Percentiles rank a stretch among this genome's conserved stretches.
Evolutionary conservation across 345 rosid species (phyloP).

Genomic region (Salix suchowensis): DNA sequence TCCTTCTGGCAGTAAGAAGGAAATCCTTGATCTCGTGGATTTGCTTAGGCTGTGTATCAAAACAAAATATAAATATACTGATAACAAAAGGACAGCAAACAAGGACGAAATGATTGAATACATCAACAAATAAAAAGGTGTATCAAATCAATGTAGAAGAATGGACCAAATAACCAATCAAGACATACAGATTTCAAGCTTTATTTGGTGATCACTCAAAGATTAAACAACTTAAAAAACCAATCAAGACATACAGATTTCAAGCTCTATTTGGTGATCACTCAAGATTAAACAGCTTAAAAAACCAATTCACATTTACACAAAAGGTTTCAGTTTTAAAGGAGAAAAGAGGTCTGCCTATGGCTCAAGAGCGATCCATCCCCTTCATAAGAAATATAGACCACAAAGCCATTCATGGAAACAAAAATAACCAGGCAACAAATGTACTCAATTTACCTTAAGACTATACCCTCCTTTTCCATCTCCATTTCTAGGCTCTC

Average conservation of each 20-base stretch:
- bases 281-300: not conserved
- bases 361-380: not conserved
- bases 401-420: not conserved
- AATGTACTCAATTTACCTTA: not conserved
- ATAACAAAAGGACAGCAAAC: not conserved
- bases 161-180: not conserved
- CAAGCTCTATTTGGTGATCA: not conserved
- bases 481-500: not conserved
- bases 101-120: not conserved
- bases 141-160: not conserved
- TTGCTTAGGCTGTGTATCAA: constrained; percentile 67
- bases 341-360: not conserved
- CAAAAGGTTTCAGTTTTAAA: not conserved
- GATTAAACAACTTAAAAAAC: too few species aligned
- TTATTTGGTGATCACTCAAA: too few species aligned
- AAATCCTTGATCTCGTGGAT: constrained; percentile 94
- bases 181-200: not conserved
- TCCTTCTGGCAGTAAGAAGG: constrained; percentile 93
- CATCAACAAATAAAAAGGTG: not conserved
- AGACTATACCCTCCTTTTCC: not conserved
- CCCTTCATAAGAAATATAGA: too few species aligned
- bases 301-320: not conserved
- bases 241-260: not conserved
- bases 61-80: not conserved
- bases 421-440: not conserved